A percentile compares a stretch with the other conserved stretches of the same genome.
phyloP scores from a whole-genome alignment of 352 stramenopile species.

The Globisporangium abappressorium region DNA sequence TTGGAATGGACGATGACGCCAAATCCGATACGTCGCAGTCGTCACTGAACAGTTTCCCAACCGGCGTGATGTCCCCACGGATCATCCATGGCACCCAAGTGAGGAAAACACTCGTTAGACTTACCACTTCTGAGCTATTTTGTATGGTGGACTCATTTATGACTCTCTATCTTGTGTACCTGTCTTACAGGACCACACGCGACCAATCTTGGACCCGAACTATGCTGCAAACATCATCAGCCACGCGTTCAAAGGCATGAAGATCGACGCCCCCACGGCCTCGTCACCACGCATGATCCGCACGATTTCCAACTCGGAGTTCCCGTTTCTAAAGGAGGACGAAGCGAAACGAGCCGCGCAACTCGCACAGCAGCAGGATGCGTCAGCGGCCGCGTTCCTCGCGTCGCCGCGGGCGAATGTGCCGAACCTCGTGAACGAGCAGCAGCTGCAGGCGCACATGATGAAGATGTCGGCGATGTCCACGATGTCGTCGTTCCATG shows the following conservation, averaged over 20 bases:
- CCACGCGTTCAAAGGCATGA: slow-evolving; percentile 65
- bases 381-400: slow-evolving; percentile 18
- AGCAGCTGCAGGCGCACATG: slow-evolving; percentile 39
- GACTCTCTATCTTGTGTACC: not conserved
- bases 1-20: slow-evolving; percentile 39
- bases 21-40: slow-evolving; percentile 22
- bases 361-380: not conserved
- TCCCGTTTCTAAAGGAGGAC: slow-evolving; percentile 67
- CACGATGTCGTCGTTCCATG: slow-evolving; percentile 55
- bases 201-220: slow-evolving; percentile 30
- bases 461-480: slow-evolving; percentile 54
- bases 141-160: too few species aligned
- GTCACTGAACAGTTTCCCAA: slow-evolving; percentile 26
- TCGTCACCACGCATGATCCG: slow-evolving; percentile 57
- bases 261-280: slow-evolving; percentile 33
- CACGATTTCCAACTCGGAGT: slow-evolving; percentile 74
- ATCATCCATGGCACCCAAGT: slow-evolving; percentile 41
- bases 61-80: slow-evolving; percentile 38
- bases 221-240: slow-evolving; percentile 56
- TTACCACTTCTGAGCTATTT: not conserved
- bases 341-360: slow-evolving; percentile 23
- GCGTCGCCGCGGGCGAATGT: slow-evolving; percentile 9
- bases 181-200: slow-evolving; percentile 17
- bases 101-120: not conserved
- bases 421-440: slow-evolving; percentile 16